phyloP scores from a whole-genome alignment of 108 stramenopile species.

The Fragilaria radians region DNA sequence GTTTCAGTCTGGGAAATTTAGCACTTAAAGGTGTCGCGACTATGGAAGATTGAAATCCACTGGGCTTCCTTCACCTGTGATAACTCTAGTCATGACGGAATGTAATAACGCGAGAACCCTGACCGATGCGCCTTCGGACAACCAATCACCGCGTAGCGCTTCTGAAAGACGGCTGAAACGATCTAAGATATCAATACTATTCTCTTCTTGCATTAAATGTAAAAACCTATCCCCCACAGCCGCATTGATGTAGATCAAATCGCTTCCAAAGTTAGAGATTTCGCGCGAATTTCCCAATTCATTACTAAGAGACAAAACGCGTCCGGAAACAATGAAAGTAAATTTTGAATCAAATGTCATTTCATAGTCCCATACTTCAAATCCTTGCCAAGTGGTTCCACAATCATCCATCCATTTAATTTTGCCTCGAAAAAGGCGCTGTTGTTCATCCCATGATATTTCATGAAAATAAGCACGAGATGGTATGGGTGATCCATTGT shows the following conservation, averaged over 20 bases:
- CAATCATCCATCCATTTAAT: slow-evolving; percentile 54
- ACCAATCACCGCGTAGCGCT: not conserved
- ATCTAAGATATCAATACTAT: not conserved
- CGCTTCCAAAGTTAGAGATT: slow-evolving; percentile 36
- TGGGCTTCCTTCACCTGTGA: not conserved
- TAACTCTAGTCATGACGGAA: not conserved
- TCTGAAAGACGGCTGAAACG: not conserved
- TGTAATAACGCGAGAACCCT: not conserved
- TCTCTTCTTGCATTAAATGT: not conserved
- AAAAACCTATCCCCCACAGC: slow-evolving; percentile 16
- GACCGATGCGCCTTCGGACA: not conserved
- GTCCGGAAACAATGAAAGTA: slow-evolving; percentile 43
- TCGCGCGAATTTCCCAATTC: slow-evolving; percentile 3
- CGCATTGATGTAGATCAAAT: slow-evolving; percentile 36
- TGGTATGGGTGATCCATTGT: slow-evolving; percentile 58
- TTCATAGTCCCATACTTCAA: slow-evolving; percentile 51
- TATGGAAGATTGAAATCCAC: not conserved
- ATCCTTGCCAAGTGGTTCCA: slow-evolving; percentile 62
- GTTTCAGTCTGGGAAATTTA: no score
- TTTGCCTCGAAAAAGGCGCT: slow-evolving; percentile 46
- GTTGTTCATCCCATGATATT: slow-evolving; percentile 29
- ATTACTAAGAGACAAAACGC: slow-evolving; percentile 20
- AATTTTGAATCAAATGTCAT: slow-evolving; percentile 56
- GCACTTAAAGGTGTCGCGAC: no score
- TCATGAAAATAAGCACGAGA: slow-evolving; percentile 43